Percentiles rank a stretch among this genome's conserved stretches.
These are phyloP conservation scores for Saccharum hybrid DNA, from an alignment of 202 grass and related monocot genomes.

Conservation along the genomic window DNA sequence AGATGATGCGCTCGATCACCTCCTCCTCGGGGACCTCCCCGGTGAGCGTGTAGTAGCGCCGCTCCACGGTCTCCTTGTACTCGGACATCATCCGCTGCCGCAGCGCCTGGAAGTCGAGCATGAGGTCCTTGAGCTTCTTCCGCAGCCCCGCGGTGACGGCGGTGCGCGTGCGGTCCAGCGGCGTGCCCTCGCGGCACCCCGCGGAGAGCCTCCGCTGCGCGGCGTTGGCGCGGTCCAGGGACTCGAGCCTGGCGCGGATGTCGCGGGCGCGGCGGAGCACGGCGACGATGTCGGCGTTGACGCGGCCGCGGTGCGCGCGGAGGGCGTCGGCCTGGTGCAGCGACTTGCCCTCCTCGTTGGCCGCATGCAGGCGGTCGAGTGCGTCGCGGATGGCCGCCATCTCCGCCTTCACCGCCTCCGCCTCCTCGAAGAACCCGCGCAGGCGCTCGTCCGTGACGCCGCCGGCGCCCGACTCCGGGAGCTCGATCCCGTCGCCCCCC, in stretches of 20 bases:
- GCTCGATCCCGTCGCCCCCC: constrained; percentile 44
- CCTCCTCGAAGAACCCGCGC: constrained; percentile 78
- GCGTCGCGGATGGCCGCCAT: constrained; percentile 81
- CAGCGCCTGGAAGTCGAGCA: constrained; percentile 94
- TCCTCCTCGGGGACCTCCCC: constrained; percentile 85
- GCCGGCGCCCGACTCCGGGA: constrained; percentile 48
- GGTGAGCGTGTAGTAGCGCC: constrained; percentile 90
- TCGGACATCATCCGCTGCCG: constrained; percentile 87
- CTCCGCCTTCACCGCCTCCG: constrained; percentile 77
- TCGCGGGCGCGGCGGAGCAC: constrained; percentile 62
- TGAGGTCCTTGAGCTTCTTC: constrained; percentile 84
- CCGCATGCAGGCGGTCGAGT: constrained; percentile 65
- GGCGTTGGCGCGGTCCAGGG: constrained; percentile 78
- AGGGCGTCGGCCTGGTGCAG: constrained; percentile 72
- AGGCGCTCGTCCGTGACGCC: constrained; percentile 75
- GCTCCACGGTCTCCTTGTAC: constrained; percentile 88
- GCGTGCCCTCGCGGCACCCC: constrained; percentile 73
- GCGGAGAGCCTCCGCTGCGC: constrained; percentile 69
- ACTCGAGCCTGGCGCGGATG: constrained; percentile 72
- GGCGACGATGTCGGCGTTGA: constrained; percentile 76
- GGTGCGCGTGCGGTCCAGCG: constrained; percentile 84
- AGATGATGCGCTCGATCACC: constrained; percentile 87
- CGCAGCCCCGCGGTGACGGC: constrained; percentile 74
- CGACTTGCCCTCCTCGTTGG: constrained; percentile 92
- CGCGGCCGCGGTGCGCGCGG: constrained; percentile 67